Percentiles rank a stretch among this genome's conserved stretches.
Conservation (phyloP, 2,329 filamentous ascomycete genomes). For the Clarireedia sp. region DNA sequence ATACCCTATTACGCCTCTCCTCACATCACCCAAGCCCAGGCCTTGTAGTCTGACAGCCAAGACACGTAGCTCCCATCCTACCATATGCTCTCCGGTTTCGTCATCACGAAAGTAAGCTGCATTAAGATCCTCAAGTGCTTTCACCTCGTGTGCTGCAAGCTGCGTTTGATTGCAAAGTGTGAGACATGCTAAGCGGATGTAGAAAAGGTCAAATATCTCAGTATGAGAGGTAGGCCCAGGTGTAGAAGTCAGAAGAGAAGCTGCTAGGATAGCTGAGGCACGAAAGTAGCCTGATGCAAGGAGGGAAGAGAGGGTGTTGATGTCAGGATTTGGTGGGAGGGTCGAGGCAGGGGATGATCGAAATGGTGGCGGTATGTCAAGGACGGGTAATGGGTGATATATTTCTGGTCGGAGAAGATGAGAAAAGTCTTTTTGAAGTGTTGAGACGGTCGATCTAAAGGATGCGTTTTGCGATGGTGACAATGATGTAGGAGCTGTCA, state of each 20-base stretch:
- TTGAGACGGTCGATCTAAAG: slow-evolving; percentile 25
- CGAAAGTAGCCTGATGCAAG: slow-evolving; percentile 71
- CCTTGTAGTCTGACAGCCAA: slow-evolving; percentile 78
- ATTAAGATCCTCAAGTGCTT: slow-evolving; percentile 55
- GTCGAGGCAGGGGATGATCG: slow-evolving; percentile 45
- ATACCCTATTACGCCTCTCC: slow-evolving; percentile 80
- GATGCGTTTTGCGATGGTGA: slow-evolving; percentile 25
- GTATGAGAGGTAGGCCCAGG: slow-evolving; percentile 48
- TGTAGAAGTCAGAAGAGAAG: slow-evolving; percentile 50
- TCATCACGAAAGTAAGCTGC: slow-evolving; percentile 48
- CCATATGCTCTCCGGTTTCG: slow-evolving; percentile 52
- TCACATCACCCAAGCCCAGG: slow-evolving; percentile 75
- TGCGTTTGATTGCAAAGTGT: slow-evolving; percentile 66
- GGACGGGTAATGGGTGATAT: slow-evolving; percentile 70
- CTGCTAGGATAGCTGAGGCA: slow-evolving; percentile 62
- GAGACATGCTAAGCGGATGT: slow-evolving; percentile 74
- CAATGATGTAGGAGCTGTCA: slow-evolving; percentile 21
- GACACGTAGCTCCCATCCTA: slow-evolving; percentile 81
- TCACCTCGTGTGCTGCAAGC: slow-evolving; percentile 61
- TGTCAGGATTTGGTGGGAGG: slow-evolving; percentile 49
- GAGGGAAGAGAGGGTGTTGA: slow-evolving; percentile 59
- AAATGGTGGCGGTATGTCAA: slow-evolving; percentile 56
- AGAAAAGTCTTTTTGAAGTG: slow-evolving; percentile 62
- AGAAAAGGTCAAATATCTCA: slow-evolving; percentile 68
- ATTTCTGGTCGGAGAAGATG: slow-evolving; percentile 73